A percentile compares a stretch with the other conserved stretches of the same genome.
phyloP scores from a whole-genome alignment of 805 yeast species.

The Nakazawaea anatomiae region DNA sequence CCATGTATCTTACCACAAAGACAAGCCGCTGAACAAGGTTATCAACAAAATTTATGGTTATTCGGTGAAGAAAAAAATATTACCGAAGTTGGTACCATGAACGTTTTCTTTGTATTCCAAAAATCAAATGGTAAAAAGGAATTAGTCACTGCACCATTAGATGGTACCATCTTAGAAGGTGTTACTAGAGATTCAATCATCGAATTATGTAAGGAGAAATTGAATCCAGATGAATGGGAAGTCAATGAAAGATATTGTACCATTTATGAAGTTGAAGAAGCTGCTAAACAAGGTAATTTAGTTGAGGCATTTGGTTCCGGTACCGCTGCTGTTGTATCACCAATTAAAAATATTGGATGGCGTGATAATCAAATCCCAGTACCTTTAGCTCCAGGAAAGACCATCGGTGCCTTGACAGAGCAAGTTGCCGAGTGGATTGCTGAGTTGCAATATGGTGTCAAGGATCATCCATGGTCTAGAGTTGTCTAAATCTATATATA shows the following conservation, averaged over 20 bases:
- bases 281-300: constrained; percentile 73
- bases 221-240: constrained; percentile 74
- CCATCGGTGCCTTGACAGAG: constrained; percentile 73
- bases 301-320: constrained; percentile 97
- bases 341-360: constrained; percentile 84
- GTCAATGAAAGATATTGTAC: constrained; percentile 79
- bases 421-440: constrained; percentile 80
- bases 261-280: constrained; percentile 73
- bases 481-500: constrained; percentile 16
- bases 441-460: constrained; percentile 85
- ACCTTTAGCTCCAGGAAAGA: constrained; percentile 76
- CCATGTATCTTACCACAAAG: constrained; percentile 90
- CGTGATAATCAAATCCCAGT: constrained; percentile 65
- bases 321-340: constrained; percentile 95
- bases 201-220: constrained; percentile 66
- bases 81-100: constrained; percentile 98
- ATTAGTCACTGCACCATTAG: constrained; percentile 92
- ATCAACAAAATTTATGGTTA: constrained; percentile 94
- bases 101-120: constrained; percentile 82
- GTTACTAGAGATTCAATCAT: constrained; percentile 90
- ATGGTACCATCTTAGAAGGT: constrained; percentile 96
- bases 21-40: constrained; percentile 87
- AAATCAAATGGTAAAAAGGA: constrained; percentile 80
- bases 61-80: constrained; percentile 83
- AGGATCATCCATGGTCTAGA: constrained; percentile 53